phyloP scores from a whole-genome alignment of 2,329 filamentous ascomycete species.

The Simplicillium sp. region DNA sequence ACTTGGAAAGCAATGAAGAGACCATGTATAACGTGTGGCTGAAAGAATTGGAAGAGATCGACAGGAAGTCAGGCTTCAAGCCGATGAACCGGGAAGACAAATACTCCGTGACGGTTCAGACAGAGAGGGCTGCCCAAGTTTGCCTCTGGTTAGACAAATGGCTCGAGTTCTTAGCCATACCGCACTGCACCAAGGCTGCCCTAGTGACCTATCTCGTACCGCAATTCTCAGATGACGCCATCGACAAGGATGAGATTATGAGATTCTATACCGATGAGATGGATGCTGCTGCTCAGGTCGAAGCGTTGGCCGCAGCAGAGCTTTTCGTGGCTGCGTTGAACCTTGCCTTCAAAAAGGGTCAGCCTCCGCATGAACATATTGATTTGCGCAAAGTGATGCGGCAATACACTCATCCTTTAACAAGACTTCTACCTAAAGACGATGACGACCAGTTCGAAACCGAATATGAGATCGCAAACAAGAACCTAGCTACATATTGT shows the following conservation, averaged over 20 bases:
- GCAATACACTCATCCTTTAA: too few relatives aligned
- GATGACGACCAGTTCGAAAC: conserved; percentile 23
- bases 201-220: conserved; percentile 45
- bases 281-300: conserved; percentile 22
- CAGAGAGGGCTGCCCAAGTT: conserved; percentile 41
- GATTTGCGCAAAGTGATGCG: conserved; percentile 36
- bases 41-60: conserved; percentile 46
- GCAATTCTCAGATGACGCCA: conserved; percentile 34
- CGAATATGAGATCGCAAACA: conserved; percentile 34
- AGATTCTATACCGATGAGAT: conserved; percentile 34
- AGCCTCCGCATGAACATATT: conserved; percentile 26
- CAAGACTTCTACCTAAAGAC: too few relatives aligned
- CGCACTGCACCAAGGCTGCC: conserved; percentile 40
- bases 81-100: conserved; percentile 43
- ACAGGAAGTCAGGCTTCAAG: conserved; percentile 47
- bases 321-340: conserved; percentile 35
- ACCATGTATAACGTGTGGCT: conserved; percentile 46
- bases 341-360: conserved; percentile 37
- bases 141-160: conserved; percentile 45
- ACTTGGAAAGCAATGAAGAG: conserved; percentile 47
- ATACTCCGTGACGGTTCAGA: conserved; percentile 34
- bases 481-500: conserved; percentile 42
- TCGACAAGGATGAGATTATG: conserved; percentile 43
- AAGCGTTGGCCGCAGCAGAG: conserved; percentile 30
- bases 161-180: conserved; percentile 38